These are phyloP conservation scores for Vitis amurensis DNA, from an alignment of 164 flowering plant species.

Conservation along the genomic window DNA sequence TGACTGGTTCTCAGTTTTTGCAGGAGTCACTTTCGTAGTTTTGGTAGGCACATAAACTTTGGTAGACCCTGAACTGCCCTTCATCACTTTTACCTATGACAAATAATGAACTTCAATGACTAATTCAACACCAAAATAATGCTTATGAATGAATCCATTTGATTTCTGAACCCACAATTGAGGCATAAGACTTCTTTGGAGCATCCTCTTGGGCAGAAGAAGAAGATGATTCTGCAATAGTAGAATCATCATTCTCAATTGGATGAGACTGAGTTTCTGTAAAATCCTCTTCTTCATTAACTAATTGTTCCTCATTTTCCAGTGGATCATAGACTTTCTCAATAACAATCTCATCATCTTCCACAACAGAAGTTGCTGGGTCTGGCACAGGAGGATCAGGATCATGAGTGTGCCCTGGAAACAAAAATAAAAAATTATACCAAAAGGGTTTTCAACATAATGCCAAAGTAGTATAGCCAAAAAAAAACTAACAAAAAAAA, in stretches of 20 bases:
- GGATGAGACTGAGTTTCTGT: conserved; percentile 22
- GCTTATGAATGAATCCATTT: neutral
- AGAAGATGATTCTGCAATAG: conserved; percentile 28
- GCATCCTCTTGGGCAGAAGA: conserved; percentile 46
- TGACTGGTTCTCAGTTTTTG: conserved; percentile 34
- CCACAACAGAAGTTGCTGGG: conserved; percentile 25
- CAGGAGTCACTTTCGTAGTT: conserved; percentile 25
- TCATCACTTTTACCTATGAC: conserved; percentile 41
- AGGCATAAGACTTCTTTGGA: conserved; percentile 79
- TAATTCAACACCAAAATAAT: neutral
- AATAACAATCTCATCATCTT: conserved; percentile 27
- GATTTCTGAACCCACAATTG: conserved; percentile 47
- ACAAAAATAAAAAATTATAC: conserved; percentile 9
- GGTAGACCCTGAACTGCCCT: conserved; percentile 30
- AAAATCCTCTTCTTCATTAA: conserved; percentile 19
- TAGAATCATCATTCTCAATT: conserved; percentile 27
- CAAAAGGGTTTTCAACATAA: neutral
- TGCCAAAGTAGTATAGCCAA: neutral
- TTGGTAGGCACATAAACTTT: conserved; percentile 45
- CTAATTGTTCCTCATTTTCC: conserved; percentile 24
- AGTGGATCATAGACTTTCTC: conserved; percentile 24
- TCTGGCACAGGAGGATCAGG: conserved; percentile 33
- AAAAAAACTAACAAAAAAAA: neutral
- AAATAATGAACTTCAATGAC: conserved; percentile 12
- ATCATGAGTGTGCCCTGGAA: conserved; percentile 43